phyloP scores from a whole-genome alignment of 768 basidiomycete genomes.

The Obba rivulosa region DNA sequence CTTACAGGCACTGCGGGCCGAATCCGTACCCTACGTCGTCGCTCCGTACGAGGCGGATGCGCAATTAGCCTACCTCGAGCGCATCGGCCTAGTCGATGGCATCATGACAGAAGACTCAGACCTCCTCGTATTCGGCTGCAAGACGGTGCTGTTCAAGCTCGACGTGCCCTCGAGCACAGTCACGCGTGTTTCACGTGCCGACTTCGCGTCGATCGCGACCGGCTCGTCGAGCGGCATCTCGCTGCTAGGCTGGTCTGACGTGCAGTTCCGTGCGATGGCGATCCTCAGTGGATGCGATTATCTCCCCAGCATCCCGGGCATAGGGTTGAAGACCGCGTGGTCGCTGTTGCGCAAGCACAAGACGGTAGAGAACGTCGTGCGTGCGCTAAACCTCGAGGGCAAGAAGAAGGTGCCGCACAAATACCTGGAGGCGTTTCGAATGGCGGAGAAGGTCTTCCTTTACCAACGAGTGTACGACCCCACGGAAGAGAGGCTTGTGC shows the following conservation, averaged over 20 bases:
- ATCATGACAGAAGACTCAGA: constrained; percentile 98
- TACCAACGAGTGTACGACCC: constrained; percentile 94
- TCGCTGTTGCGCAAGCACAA: constrained; percentile 76
- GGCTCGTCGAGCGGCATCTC: constrained; percentile 56
- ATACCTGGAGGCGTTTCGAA: constrained; percentile 69
- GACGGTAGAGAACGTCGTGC: constrained; percentile 79
- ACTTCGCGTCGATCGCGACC: constrained; percentile 57
- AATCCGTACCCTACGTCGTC: constrained; percentile 78
- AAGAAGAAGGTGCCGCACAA: constrained; percentile 73
- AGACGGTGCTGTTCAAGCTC: constrained; percentile 88
- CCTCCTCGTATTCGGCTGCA: constrained; percentile 94
- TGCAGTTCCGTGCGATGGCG: constrained; percentile 89
- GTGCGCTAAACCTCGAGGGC: constrained; percentile 72
- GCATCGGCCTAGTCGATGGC: constrained; percentile 74
- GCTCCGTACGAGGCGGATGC: constrained; percentile 99
- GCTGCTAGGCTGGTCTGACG: constrained; percentile 84
- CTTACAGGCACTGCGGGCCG: constrained; percentile 75
- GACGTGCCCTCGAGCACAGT: constrained; percentile 65
- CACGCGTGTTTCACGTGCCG: constrained; percentile 55
- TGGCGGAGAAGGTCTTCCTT: constrained; percentile 89
- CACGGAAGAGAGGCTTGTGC: constrained; percentile 51
- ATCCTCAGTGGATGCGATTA: constrained; percentile 94
- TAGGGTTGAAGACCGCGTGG: constrained; percentile 94
- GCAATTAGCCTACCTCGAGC: constrained; percentile 90
- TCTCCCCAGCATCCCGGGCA: constrained; percentile 81